Conservation (phyloP, 257 asterid genomes). For the Solanum tarapatanum region DNA sequence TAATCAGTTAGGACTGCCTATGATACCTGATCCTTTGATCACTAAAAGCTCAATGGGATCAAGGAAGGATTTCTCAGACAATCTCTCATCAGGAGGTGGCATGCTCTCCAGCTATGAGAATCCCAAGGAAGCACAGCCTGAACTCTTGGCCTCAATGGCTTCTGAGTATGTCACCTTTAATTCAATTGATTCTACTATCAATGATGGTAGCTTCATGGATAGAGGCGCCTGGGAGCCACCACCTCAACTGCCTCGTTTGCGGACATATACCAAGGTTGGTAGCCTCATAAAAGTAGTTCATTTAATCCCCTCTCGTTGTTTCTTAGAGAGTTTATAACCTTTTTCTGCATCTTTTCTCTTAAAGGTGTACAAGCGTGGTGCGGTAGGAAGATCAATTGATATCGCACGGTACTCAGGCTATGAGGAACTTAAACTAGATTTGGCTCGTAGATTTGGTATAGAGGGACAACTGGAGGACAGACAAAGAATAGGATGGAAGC, state of each 20-base stretch:
- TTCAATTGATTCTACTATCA: constrained; percentile 66
- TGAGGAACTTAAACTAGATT: constrained; percentile 85
- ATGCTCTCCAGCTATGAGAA: constrained; percentile 52
- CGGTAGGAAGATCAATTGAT: constrained; percentile 94
- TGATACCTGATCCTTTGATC: constrained; percentile 51
- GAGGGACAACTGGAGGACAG: constrained; percentile 89
- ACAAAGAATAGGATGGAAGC: constrained; percentile 86
- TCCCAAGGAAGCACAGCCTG: constrained; percentile 72
- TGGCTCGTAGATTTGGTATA: constrained; percentile 89
- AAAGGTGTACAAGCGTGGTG: constrained; percentile 96
- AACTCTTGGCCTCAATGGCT: constrained; percentile 79
- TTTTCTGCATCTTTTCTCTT: neutral
- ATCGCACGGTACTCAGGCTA: constrained; percentile 73
- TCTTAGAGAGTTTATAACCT: neutral
- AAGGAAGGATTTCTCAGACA: constrained; percentile 40
- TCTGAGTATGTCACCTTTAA: constrained; percentile 75
- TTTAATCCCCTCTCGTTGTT: neutral
- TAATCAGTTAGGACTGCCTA: constrained; percentile 53
- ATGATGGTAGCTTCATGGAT: constrained; percentile 60
- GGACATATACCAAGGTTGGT: constrained; percentile 85
- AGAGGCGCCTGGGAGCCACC: constrained; percentile 67
- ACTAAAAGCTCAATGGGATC: constrained; percentile 47
- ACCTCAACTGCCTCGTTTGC: constrained; percentile 70
- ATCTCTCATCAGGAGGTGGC: constrained; percentile 52
- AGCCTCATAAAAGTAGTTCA: neutral